phyloP scores from a whole-genome alignment of 2,329 filamentous ascomycete genomes.

The Aureobasidium musti region DNA sequence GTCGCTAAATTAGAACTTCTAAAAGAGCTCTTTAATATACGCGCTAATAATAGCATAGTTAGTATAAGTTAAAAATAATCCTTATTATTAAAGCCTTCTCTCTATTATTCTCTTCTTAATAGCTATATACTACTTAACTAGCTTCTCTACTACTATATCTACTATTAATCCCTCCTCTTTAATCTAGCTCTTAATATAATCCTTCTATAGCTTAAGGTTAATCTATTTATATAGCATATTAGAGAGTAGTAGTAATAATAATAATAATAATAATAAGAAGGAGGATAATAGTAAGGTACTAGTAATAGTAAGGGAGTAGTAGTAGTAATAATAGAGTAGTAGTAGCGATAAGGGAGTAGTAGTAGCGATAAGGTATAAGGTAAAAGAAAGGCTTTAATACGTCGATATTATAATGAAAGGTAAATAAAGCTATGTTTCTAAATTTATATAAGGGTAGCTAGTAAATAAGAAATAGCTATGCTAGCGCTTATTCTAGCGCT shows the following conservation, averaged over 20 bases:
- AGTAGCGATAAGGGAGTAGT: no score
- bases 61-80: background rate
- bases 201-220: background rate
- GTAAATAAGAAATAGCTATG: no score
- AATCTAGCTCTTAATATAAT: slow-evolving; percentile 3
- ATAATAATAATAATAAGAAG: no score
- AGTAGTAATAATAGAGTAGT: no score
- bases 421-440: no score
- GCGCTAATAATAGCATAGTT: background rate
- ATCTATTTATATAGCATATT: background rate
- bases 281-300: background rate
- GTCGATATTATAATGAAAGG: no score
- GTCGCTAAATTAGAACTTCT: background rate
- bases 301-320: no score
- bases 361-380: no score
- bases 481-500: no score
- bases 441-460: no score
- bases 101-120: background rate
- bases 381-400: no score
- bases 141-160: background rate
- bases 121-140: background rate
- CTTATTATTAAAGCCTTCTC: background rate
- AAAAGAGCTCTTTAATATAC: background rate
- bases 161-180: background rate
- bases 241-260: background rate